These are phyloP conservation scores for Lepidium africanum DNA, from an alignment of 345 rosid genomes.

Conservation along the genomic window DNA sequence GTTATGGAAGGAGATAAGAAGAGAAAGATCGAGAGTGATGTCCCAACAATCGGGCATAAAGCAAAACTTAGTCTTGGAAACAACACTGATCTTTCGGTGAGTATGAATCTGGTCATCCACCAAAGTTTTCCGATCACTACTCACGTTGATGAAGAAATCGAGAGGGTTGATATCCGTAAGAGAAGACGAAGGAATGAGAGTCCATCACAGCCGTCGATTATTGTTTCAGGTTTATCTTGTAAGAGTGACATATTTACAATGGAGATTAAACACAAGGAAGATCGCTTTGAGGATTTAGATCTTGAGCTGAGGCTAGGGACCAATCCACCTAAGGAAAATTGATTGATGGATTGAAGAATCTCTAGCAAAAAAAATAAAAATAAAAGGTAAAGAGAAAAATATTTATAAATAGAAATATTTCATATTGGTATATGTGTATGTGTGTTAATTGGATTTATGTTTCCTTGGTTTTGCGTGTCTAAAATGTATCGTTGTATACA, in stretches of 20 bases:
- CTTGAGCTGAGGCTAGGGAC: conserved; percentile 89
- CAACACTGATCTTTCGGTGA: conserved; percentile 41
- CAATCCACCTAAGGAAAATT: conserved; percentile 48
- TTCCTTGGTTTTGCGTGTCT: conserved; percentile 13
- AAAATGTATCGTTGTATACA: background rate
- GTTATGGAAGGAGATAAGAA: conserved; percentile 31
- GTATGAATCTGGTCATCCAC: conserved; percentile 59
- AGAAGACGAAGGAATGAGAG: conserved; percentile 40
- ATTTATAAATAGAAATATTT: background rate
- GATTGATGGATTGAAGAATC: conserved; percentile 16
- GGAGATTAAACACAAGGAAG: conserved; percentile 33
- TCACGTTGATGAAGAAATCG: conserved; percentile 29
- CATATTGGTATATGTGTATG: conserved; percentile 2
- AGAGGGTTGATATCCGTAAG: conserved; percentile 29
- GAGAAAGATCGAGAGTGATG: conserved; percentile 21
- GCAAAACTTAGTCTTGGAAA: conserved; percentile 34
- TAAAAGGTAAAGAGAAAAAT: background rate
- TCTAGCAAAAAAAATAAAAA: conserved; percentile 1
- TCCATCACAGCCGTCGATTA: conserved; percentile 38
- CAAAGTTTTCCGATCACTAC: conserved; percentile 28
- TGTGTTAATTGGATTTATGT: conserved; percentile 12
- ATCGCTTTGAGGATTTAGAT: conserved; percentile 60
- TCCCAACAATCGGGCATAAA: conserved; percentile 22
- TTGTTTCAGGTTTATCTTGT: conserved; percentile 35
- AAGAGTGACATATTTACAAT: conserved; percentile 27